These are phyloP conservation scores for Linanthus parryae DNA, from an alignment of 148 eudicot species.

Conservation along the genomic window DNA sequence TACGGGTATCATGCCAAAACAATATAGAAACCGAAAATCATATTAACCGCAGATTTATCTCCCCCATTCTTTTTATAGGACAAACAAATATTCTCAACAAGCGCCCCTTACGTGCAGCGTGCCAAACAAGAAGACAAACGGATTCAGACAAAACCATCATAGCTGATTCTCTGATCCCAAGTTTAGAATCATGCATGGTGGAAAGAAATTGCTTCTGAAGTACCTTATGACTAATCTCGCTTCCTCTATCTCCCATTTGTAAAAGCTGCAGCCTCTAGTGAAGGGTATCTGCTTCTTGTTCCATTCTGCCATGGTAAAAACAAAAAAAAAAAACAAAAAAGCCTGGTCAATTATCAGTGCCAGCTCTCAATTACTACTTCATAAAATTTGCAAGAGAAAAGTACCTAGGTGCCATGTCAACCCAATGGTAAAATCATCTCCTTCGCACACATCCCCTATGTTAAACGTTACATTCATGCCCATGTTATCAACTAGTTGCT, in stretches of 20 bases:
- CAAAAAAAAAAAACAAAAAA: no score
- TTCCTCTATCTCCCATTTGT: conserved; percentile 35
- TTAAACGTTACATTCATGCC: conserved; percentile 53
- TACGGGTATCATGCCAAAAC: no score
- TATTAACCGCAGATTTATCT: no score
- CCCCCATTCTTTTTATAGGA: no score
- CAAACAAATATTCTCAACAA: no score
- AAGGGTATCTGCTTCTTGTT: conserved; percentile 61
- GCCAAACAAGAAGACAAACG: no score
- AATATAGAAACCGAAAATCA: no score
- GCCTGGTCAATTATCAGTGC: not conserved
- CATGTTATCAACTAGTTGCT: conserved; percentile 49
- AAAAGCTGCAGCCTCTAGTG: conserved; percentile 76
- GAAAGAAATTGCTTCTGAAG: no score
- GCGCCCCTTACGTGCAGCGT: no score
- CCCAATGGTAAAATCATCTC: conserved; percentile 39
- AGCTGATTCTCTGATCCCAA: no score
- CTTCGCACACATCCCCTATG: conserved; percentile 42
- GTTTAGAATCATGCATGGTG: not conserved
- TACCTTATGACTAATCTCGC: conserved; percentile 59
- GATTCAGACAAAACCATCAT: no score
- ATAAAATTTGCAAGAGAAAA: not conserved
- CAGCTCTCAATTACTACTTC: not conserved
- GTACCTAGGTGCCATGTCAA: conserved; percentile 80
- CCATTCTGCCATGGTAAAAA: conserved; percentile 62